A percentile compares a stretch with the other conserved stretches of the same genome.
phyloP scores from a whole-genome alignment of 73 alveolate species.

The Paramecium pentaurelia region DNA sequence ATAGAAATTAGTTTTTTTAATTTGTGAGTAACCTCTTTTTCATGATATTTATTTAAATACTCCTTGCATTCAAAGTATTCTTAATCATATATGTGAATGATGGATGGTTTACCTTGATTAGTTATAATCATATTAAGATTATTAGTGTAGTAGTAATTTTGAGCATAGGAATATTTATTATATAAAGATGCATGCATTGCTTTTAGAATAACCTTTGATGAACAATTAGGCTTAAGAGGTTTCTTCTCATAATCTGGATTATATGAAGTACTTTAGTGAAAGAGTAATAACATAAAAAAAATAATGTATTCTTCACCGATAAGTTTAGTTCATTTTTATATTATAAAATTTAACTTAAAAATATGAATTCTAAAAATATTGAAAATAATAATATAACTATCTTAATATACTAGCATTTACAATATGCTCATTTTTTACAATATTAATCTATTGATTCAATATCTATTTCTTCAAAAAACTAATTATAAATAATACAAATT shows the following conservation, averaged over 20 bases:
- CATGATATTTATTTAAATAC: neutral
- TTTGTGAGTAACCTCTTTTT: neutral
- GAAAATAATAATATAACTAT: too few relatives aligned
- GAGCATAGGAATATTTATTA: constrained; percentile 1
- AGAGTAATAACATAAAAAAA: neutral
- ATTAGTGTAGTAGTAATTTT: neutral
- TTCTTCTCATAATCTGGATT: neutral
- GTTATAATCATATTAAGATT: neutral
- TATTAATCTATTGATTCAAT: too few relatives aligned
- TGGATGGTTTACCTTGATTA: neutral
- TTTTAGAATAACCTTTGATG: neutral
- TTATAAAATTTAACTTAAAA: neutral
- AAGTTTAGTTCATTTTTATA: neutral
- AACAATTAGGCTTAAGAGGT: neutral
- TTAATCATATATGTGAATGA: neutral
- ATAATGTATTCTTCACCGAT: neutral
- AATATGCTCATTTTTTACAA: too few relatives aligned
- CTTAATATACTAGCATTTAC: too few relatives aligned
- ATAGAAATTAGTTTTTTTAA: neutral
- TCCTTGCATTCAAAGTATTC: neutral
- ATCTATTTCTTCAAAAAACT: too few relatives aligned
- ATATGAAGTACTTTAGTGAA: neutral
- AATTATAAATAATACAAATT: too few relatives aligned
- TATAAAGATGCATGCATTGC: neutral
- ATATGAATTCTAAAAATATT: too few relatives aligned